Evolutionary conservation across 2,329 filamentous ascomycete species (phyloP).

Genomic region (Septoria linicola): DNA sequence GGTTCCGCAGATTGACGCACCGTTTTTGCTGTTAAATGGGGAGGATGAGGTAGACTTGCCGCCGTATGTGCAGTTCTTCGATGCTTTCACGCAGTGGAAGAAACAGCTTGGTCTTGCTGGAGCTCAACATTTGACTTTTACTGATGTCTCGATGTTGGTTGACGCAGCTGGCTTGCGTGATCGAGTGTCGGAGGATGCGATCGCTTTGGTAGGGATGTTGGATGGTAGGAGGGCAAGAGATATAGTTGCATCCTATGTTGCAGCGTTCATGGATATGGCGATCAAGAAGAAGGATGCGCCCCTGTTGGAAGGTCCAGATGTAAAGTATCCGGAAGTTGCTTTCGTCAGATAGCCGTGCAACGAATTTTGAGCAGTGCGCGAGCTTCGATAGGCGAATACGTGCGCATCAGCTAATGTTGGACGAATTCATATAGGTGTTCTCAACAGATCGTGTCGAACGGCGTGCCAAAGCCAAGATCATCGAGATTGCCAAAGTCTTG

Average conservation of each 20-base stretch:
- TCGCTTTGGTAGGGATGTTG: not conserved
- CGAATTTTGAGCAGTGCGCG: too few relatives aligned
- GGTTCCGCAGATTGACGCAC: not conserved
- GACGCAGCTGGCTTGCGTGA: constrained; percentile 14
- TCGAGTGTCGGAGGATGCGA: constrained; percentile 5
- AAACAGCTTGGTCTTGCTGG: constrained; percentile 7
- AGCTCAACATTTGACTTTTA: constrained; percentile 16
- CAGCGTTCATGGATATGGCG: constrained; percentile 1
- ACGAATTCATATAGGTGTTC: too few relatives aligned
- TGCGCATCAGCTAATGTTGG: too few relatives aligned
- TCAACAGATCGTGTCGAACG: too few relatives aligned
- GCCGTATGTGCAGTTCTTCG: constrained; percentile 10
- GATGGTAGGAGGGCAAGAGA: constrained; percentile 8
- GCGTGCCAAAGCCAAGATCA: not conserved
- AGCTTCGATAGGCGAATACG: too few relatives aligned
- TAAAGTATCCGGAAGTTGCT: not conserved
- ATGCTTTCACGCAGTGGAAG: constrained; percentile 13
- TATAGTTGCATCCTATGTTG: not conserved
- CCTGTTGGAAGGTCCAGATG: constrained; percentile 4
- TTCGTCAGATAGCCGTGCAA: not conserved
- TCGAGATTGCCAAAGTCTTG: constrained; percentile 6
- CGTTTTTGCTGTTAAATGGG: constrained; percentile 8
- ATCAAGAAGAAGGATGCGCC: constrained; percentile 4
- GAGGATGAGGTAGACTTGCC: constrained; percentile 7
- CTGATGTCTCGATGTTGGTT: constrained; percentile 17